Base-by-base conservation (phyloP, 2,329 filamentous ascomycete species). In the Xylariales sp. region DNA sequence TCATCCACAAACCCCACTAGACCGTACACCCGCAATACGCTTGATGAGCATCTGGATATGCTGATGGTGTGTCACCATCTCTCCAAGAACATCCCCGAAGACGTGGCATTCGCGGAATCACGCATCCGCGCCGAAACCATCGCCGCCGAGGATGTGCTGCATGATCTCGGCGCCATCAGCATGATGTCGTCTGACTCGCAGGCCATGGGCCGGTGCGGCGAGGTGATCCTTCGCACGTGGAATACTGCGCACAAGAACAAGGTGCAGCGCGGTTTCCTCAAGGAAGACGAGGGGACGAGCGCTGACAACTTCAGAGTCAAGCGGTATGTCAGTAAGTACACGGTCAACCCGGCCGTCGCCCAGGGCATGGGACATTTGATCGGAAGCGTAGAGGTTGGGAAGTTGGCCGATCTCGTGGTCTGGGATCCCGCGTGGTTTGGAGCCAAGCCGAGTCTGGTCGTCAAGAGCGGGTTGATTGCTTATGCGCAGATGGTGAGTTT, bases 231-330 rank as follows among this genome's bases (percentile, higher is more conserved):
- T 18, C 80, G 91, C 10, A 96, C 91, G 0, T 97, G 91, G 91
- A 90, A 96, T 65, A 97, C 91, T 3, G 91, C 91, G 1, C 88
- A 96, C 67, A 96, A 96, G 77, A 97, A 97, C 62, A 95, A 95
- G 65, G 60, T 82, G 14, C 89, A 96, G 66, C 78, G 90, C 7
- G 91, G 91, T 0, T 58, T 64, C 1, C 66, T 97, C 20, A 70
- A 77, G 5, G 86, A 95, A 68, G 91, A 97, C 55, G 73, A 84
- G 48, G 87, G 77, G 16, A 84, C 86, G 0, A 84, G 73, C 9
- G 88, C 86, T 0, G 91, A 97, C 59, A 97, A 97, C 62, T 89
- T 88, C 67, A 73, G 91, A 29, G 91, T 95, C 5, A 95, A 94
- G 70, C 69, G 91, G 19, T 97, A 97, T 60, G 74, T 97, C 33